Conservation (phyloP, 345 rosid species). For the Populus nigra region DNA sequence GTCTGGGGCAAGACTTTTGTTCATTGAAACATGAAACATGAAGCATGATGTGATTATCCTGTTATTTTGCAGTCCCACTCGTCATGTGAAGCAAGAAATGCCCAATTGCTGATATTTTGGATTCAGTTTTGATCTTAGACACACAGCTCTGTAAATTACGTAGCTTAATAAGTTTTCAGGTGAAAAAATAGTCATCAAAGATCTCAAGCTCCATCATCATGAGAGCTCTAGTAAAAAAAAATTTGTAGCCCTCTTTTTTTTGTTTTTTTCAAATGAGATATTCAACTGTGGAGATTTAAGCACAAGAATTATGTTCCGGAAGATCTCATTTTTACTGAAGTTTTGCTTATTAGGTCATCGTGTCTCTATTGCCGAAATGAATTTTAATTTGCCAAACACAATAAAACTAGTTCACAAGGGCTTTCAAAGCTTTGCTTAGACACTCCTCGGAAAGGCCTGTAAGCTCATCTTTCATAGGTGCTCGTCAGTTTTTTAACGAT, state of each 20-base stretch:
- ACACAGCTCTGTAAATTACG: not conserved
- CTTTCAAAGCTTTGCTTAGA: not conserved
- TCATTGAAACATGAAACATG: not conserved
- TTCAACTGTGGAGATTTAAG: not conserved
- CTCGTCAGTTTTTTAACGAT: too few species aligned
- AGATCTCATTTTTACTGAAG: not conserved
- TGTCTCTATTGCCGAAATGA: not conserved
- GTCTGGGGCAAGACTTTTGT: not conserved
- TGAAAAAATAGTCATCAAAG: not conserved
- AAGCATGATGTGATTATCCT: not conserved
- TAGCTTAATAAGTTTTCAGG: not conserved
- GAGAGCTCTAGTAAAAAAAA: not conserved
- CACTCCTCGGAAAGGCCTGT: too few species aligned
- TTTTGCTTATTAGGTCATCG: not conserved
- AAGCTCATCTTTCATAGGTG: too few species aligned
- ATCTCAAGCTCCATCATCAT: not conserved
- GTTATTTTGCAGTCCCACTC: not conserved
- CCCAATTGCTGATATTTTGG: not conserved
- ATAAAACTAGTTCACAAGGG: not conserved
- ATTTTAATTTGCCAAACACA: not conserved
- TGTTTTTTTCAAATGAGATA: not conserved
- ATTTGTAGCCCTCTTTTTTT: not conserved
- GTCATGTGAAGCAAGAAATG: constrained; percentile 1
- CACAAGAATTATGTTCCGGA: not conserved
- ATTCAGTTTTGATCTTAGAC: not conserved